Evolutionary conservation across 2,329 filamentous ascomycete species (phyloP).

Genomic region (Calonectria pteridis): DNA sequence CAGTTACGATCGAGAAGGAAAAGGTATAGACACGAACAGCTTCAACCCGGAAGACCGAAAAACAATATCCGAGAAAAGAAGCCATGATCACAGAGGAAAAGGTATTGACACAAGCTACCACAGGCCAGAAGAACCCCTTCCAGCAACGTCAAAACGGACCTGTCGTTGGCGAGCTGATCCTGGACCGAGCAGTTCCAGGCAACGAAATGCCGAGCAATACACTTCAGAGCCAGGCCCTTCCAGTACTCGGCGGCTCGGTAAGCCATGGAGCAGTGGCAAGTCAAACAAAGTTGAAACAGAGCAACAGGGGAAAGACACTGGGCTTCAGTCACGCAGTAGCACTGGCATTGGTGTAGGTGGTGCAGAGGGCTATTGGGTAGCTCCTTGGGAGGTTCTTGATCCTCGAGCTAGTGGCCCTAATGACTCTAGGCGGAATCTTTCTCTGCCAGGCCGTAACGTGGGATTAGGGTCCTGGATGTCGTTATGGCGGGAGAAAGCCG

Average conservation of each 20-base stretch:
- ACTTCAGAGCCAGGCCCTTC: neutral
- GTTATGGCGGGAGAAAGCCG: too few relatives aligned
- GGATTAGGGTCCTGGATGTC: neutral
- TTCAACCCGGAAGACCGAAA: neutral
- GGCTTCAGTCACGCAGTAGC: neutral
- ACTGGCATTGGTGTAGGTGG: neutral
- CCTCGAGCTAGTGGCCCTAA: neutral
- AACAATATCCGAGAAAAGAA: neutral
- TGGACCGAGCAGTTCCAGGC: neutral
- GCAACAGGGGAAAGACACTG: neutral
- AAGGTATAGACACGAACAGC: neutral
- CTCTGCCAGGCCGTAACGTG: neutral
- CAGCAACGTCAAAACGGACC: neutral
- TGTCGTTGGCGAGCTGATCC: neutral
- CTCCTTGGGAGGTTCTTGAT: neutral
- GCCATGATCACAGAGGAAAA: neutral
- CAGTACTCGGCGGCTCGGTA: neutral
- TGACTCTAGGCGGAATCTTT: neutral
- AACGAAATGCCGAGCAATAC: neutral
- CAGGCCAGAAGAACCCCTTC: neutral
- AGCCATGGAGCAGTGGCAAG: neutral
- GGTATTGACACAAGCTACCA: neutral
- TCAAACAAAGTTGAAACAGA: neutral
- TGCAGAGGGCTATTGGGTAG: neutral
- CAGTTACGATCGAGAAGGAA: neutral